Evolutionary conservation across 2,329 filamentous ascomycete species (phyloP), one percentile per base, ranked within the genome.

Genomic region (Epichloe sp.): DNA sequence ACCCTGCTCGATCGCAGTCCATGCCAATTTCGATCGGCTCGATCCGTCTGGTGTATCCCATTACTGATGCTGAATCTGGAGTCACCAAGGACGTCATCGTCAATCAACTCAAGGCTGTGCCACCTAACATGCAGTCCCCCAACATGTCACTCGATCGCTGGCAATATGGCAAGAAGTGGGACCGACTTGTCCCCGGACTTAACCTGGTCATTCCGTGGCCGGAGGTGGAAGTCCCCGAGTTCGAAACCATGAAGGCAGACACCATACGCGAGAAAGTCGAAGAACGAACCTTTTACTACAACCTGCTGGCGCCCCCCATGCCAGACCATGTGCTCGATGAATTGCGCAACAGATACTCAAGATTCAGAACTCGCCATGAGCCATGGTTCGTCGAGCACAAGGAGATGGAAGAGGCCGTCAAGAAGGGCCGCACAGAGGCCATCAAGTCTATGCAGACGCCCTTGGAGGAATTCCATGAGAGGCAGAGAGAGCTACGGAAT

Each of bases 161-260:
- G 63, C 65, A 68, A 26, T 60, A 67, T 52, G 67, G 68, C 57
- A 66, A 68, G 52, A 67, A 70, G 55, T 72, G 71, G 69, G 67
- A 70, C 52, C 76, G 80, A 56, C 70, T 85, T 51, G 82, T 94
- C 19, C 78, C 85, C 1, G 85, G 86, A 45, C 74, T 85, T 54
- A 82, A 87, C 66, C 75, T 83, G 44, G 71, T 78, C 52, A 86
- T 95, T 55, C 86, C 87, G 34, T 94, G 86, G 86, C 87, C 88
- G 7, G 73, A 75, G 56, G 71, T 71, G 43, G 65, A 75, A 31
- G 65, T 70, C 1, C 72, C 72, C 38, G 68, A 76, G 42, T 58
- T 72, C 42, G 68, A 77, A 55, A 80, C 85, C 57, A 66, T 80
- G 56, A 66, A 74, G 3, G 67, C 61, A 60, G 91, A 97, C 68